A percentile compares a stretch with the other conserved stretches of the same genome.
phyloP scores from a whole-genome alignment of 2,329 filamentous ascomycete genomes.

The Aspergillus vadensis region DNA sequence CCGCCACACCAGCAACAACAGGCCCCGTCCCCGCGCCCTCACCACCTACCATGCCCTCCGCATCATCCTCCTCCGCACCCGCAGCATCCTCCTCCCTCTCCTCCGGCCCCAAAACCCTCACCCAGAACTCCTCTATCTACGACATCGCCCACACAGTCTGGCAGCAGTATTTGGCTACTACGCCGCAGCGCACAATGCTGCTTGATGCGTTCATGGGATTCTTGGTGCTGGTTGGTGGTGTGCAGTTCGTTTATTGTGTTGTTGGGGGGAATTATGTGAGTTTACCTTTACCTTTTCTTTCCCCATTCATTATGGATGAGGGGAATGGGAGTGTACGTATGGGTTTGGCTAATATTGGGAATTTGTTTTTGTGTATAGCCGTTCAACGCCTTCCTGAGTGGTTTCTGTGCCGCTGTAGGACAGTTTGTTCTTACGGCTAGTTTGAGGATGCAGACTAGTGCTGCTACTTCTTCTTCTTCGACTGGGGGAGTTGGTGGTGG shows the following conservation, averaged over 20 bases:
- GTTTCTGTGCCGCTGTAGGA: slow-evolving; percentile 90
- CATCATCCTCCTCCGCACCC: slow-evolving; percentile 20
- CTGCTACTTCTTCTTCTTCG: slow-evolving; percentile 31
- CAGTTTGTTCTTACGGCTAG: slow-evolving; percentile 94
- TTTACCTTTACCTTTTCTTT: too few species aligned
- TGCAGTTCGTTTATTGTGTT: slow-evolving; percentile 93
- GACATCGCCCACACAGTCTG: slow-evolving; percentile 71
- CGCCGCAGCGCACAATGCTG: slow-evolving; percentile 87
- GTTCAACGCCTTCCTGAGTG: slow-evolving; percentile 97
- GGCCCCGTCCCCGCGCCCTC: slow-evolving; percentile 29
- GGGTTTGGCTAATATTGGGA: too few species aligned
- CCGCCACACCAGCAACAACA: slow-evolving; percentile 22
- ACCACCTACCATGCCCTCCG: slow-evolving; percentile 32
- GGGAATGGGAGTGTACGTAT: too few species aligned
- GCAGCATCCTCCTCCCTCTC: slow-evolving; percentile 34
- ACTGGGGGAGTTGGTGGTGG: slow-evolving; percentile 58
- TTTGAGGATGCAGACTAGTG: slow-evolving; percentile 88
- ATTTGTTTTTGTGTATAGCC: slow-evolving; percentile 67
- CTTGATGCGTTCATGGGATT: slow-evolving; percentile 90
- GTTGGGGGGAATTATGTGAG: slow-evolving; percentile 91
- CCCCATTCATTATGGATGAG: background rate
- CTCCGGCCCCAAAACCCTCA: slow-evolving; percentile 39
- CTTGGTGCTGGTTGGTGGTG: slow-evolving; percentile 76
- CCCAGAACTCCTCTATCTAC: slow-evolving; percentile 43
- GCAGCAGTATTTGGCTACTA: slow-evolving; percentile 76